Evolutionary conservation across 495 filamentous ascomycete species (phyloP), one percentile per base, ranked within the genome.

Genomic region (Pseudotulostoma volvatum): DNA sequence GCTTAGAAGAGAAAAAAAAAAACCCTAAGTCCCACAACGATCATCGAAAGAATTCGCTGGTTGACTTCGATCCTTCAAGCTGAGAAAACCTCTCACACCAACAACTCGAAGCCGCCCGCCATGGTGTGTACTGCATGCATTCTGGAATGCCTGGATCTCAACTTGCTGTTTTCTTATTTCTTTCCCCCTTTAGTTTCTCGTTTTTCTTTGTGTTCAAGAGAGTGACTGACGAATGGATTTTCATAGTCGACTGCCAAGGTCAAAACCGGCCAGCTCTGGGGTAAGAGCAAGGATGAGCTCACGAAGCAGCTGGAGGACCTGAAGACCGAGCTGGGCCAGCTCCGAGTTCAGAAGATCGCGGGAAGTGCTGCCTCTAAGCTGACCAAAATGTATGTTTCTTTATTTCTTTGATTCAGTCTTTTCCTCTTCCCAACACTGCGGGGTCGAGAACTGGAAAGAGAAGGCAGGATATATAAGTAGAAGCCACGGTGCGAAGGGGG

Each of bases 241-340:
- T 40, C 48, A 18, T 47, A 88, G 85, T 92, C 85, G 69, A 67
- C 79, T 54, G 71, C 74, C 61, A 92, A 92, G 72, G 83, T 96
- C 66, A 95, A 93, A 76, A 75, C 86, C 61, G 76, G 71, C 68
- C 73, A 79, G 68, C 81, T 99, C 63, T 96, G 92, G 90, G 77
- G 78, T 66, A 99, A 99, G 85, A 82, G 71, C 78, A 95, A 95
- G 78, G 81, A 88, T 55, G 92, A 97, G 50, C 75, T 97, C 63
- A 73, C 73, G 60, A 86, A 87, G 73, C 86, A 95, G 66, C 73
- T 94, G 51, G 74, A 76, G 50, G 84, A 92, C 63, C 75, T 93
- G 56, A 94, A 97, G 81, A 74, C 74, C 42, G 90, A 96, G 71
- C 76, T 97, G 38, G 78, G 79, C 56, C 77, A 83, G 67, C 75